A percentile compares a stretch with the other conserved stretches of the same genome.
These are phyloP conservation scores for Tricholoma sp. DNA, from an alignment of 768 basidiomycete species.

Conservation along the genomic window DNA sequence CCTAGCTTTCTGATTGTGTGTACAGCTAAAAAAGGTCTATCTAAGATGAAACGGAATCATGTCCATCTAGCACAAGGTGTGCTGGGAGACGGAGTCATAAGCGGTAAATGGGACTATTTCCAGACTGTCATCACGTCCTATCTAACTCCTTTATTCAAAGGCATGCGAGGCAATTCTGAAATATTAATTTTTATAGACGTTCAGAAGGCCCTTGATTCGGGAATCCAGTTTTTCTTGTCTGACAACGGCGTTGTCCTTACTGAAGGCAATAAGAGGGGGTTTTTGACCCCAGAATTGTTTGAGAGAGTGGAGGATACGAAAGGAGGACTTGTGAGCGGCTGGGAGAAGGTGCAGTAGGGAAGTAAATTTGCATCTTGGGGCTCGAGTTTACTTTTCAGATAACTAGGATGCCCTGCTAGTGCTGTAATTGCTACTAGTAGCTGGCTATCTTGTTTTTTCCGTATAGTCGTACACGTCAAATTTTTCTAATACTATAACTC, in stretches of 20 bases:
- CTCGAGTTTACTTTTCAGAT: too few relatives aligned
- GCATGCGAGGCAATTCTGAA: slow-evolving; percentile 75
- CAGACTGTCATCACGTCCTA: background rate
- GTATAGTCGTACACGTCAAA: too few relatives aligned
- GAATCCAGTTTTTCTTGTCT: slow-evolving; percentile 73
- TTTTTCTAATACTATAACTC: too few relatives aligned
- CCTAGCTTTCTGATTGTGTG: background rate
- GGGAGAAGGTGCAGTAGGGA: slow-evolving; percentile 16
- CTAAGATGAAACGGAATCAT: slow-evolving; percentile 85
- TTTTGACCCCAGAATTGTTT: slow-evolving; percentile 63
- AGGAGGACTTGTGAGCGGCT: slow-evolving; percentile 27
- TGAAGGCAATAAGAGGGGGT: slow-evolving; percentile 64
- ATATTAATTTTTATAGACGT: slow-evolving; percentile 82
- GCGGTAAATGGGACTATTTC: slow-evolving; percentile 46
- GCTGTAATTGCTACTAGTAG: too few relatives aligned
- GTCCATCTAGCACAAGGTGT: slow-evolving; percentile 88
- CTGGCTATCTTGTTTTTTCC: too few relatives aligned
- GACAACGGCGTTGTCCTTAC: slow-evolving; percentile 88
- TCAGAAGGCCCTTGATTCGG: slow-evolving; percentile 59
- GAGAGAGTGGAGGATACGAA: slow-evolving; percentile 54
- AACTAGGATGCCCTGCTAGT: too few relatives aligned
- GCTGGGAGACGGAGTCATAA: slow-evolving; percentile 59
- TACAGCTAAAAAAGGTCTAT: slow-evolving; percentile 66
- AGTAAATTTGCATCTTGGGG: too few relatives aligned
- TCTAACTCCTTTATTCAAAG: slow-evolving; percentile 30